These are phyloP conservation scores for Lentinula sp. DNA, from an alignment of 768 basidiomycete genomes.

Conservation along the genomic window DNA sequence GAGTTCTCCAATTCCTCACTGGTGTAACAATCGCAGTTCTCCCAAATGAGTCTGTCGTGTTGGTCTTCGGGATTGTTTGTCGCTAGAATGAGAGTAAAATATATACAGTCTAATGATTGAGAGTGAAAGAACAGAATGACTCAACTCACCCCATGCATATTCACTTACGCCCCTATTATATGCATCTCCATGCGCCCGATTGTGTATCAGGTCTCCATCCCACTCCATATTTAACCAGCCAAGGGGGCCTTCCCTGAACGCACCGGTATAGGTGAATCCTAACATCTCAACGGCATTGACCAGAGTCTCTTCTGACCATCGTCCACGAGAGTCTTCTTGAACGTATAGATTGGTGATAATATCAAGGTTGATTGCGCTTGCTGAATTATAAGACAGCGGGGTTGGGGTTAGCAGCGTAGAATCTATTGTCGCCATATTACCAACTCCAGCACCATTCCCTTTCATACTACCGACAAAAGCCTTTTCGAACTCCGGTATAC, in stretches of 20 bases:
- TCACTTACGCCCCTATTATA: neutral
- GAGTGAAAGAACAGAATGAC: neutral
- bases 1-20: conserved; percentile 58
- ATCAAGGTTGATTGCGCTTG: neutral
- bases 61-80: neutral
- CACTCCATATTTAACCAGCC: neutral
- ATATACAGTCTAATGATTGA: neutral
- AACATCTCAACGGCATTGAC: neutral
- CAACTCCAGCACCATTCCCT: neutral
- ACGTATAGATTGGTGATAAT: neutral
- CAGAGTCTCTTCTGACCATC: neutral
- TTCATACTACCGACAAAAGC: conserved; percentile 56
- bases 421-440: neutral
- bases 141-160: neutral
- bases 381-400: conserved; percentile 23
- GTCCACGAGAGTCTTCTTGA: neutral
- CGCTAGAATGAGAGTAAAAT: neutral
- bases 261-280: neutral
- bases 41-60: neutral
- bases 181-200: neutral
- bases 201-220: neutral
- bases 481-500: conserved; percentile 43
- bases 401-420: neutral
- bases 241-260: too few relatives aligned
- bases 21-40: neutral